These are phyloP conservation scores for Echeveria elegans DNA, from an alignment of 164 flowering plant species.

Conservation along the genomic window DNA sequence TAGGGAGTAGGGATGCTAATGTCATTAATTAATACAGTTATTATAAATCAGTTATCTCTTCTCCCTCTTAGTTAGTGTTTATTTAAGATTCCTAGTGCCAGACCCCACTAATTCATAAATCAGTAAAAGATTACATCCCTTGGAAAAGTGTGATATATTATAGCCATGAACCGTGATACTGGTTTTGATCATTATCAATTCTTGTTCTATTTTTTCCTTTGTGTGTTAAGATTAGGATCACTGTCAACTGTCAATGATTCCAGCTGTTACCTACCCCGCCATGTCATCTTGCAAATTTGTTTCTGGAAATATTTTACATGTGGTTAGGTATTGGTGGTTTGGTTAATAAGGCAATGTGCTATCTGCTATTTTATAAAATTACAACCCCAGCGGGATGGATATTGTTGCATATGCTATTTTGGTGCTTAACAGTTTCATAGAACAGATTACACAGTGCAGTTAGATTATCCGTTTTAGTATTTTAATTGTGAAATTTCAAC, in stretches of 20 bases:
- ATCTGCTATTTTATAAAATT: not conserved
- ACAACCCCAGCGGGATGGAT: not conserved
- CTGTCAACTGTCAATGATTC: conserved; percentile 1
- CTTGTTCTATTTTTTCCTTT: not conserved
- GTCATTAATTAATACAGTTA: not conserved
- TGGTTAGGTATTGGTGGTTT: not conserved
- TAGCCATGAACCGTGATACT: not conserved
- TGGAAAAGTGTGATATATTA: not conserved
- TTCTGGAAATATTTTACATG: not conserved
- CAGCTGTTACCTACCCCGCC: not conserved
- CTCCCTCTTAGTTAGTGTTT: not conserved
- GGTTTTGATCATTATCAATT: not conserved
- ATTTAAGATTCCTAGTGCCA: not conserved
- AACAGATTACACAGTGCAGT: not conserved
- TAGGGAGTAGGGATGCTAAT: not conserved
- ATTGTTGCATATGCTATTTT: not conserved
- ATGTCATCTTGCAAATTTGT: not conserved
- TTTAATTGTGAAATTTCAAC: not conserved
- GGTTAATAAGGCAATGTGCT: not conserved
- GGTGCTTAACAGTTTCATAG: not conserved
- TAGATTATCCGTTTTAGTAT: not conserved
- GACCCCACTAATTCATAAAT: not conserved
- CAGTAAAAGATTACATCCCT: not conserved
- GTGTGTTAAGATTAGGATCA: not conserved
- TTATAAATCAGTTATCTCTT: not conserved